Conservation (phyloP, 2,329 filamentous ascomycete species). For the Pseudocercospora musae region DNA sequence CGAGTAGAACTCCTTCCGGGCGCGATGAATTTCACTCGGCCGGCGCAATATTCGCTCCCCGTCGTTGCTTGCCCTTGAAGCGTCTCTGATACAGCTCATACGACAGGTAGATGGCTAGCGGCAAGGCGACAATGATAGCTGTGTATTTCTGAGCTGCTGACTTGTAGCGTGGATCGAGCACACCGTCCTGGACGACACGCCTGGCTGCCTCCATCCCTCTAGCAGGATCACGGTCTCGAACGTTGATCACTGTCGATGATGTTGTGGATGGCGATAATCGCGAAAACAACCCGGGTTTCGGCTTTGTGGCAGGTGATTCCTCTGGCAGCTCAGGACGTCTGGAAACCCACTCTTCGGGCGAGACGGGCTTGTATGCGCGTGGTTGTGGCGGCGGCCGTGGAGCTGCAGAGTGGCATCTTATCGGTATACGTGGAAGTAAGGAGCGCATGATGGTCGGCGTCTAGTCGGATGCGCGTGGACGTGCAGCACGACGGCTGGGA, state of each 20-base stretch:
- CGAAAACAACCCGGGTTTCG: constrained; percentile 6
- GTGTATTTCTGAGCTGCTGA: constrained; percentile 22
- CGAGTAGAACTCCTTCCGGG: background rate
- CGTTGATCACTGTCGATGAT: background rate
- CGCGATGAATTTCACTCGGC: background rate
- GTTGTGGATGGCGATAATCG: constrained; percentile 7
- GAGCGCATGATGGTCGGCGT: background rate
- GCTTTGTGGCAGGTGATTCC: background rate
- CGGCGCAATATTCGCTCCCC: background rate
- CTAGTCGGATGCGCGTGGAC: background rate
- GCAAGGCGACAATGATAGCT: constrained; percentile 27
- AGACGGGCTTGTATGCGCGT: constrained; percentile 1
- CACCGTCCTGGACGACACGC: constrained; percentile 24
- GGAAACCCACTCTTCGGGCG: constrained; percentile 7
- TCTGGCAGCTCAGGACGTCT: constrained; percentile 5
- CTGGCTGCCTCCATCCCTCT: constrained; percentile 26
- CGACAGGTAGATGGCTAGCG: constrained; percentile 27
- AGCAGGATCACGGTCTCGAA: constrained; percentile 13
- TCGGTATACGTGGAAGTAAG: background rate
- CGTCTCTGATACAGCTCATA: constrained; percentile 31
- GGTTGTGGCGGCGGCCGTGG: constrained; percentile 5
- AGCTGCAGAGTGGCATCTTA: background rate
- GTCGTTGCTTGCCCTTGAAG: constrained; percentile 29
- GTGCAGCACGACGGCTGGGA: too few relatives aligned
- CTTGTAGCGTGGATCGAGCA: constrained; percentile 29